Conservation (phyloP, 257 asterid species). For the Jasminum sambac region DNA sequence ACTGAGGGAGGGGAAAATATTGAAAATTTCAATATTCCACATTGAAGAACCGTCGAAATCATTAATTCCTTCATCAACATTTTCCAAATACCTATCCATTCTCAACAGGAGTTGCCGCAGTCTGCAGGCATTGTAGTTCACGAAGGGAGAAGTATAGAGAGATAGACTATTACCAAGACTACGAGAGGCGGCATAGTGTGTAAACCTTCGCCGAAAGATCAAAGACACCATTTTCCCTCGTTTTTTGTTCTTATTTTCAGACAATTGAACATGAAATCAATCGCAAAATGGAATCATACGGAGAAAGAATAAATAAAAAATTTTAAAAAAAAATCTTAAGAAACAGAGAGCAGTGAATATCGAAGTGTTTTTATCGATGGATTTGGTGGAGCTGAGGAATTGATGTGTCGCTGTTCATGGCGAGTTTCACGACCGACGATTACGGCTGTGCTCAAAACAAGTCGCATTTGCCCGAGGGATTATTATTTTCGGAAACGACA, state of each 20-base stretch:
- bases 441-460: conserved; percentile 21
- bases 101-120: not conserved
- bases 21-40: not conserved
- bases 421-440: conserved; percentile 40
- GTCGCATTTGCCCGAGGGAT: not conserved
- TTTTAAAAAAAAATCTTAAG: not conserved
- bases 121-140: not conserved
- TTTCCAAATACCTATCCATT: conserved; percentile 3
- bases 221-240: conserved; percentile 43
- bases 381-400: conserved; percentile 34
- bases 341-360: not conserved
- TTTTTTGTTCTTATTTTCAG: not conserved
- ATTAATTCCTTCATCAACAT: not conserved
- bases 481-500: not conserved
- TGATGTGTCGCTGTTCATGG: conserved; percentile 35
- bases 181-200: conserved; percentile 21
- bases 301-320: not conserved
- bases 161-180: conserved; percentile 32
- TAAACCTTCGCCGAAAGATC: conserved; percentile 47
- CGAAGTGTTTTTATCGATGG: conserved; percentile 15
- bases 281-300: conserved; percentile 18
- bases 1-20: not conserved
- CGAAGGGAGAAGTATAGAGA: not conserved
- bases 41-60: not conserved
- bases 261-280: conserved; percentile 18